Percentiles rank a stretch among this genome's conserved stretches.
These are phyloP conservation scores for Xylariaceae sp. DNA, from an alignment of 2,329 filamentous ascomycete genomes.

Conservation along the genomic window DNA sequence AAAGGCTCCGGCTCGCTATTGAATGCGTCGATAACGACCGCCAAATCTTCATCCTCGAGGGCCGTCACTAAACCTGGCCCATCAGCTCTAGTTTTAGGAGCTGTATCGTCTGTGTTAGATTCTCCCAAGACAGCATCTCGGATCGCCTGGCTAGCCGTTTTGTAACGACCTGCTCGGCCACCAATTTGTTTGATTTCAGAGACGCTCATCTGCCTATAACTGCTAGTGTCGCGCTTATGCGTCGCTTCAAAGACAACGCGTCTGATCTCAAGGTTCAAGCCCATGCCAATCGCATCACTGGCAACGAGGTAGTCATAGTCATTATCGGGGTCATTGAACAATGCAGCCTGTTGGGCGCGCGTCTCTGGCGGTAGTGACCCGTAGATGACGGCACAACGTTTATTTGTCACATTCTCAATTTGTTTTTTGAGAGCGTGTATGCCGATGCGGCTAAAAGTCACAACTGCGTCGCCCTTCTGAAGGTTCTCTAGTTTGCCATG, in stretches of 20 bases:
- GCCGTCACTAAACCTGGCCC: slow-evolving; percentile 77
- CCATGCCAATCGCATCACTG: slow-evolving; percentile 97
- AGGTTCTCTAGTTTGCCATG: slow-evolving; percentile 68
- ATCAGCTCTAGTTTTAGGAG: slow-evolving; percentile 26
- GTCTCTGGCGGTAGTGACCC: slow-evolving; percentile 91
- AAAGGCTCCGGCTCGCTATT: slow-evolving; percentile 68
- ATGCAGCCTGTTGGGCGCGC: slow-evolving; percentile 83
- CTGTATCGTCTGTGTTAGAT: slow-evolving; percentile 20
- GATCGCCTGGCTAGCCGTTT: slow-evolving; percentile 67
- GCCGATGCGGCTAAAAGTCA: slow-evolving; percentile 81
- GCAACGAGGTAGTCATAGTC: slow-evolving; percentile 95
- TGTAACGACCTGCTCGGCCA: slow-evolving; percentile 87
- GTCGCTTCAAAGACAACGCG: slow-evolving; percentile 85
- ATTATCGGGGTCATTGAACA: slow-evolving; percentile 95
- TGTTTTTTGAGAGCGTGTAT: slow-evolving; percentile 81
- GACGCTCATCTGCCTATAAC: slow-evolving; percentile 64
- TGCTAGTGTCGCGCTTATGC: slow-evolving; percentile 71
- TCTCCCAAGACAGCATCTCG: slow-evolving; percentile 23
- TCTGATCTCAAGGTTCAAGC: slow-evolving; percentile 89
- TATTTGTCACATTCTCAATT: slow-evolving; percentile 77
- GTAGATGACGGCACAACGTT: slow-evolving; percentile 90
- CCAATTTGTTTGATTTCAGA: slow-evolving; percentile 95
- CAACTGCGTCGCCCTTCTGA: slow-evolving; percentile 87
- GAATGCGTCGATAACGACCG: slow-evolving; percentile 68
- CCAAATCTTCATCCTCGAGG: slow-evolving; percentile 73